Evolutionary conservation across 495 filamentous ascomycete genomes (phyloP).

Genomic region (Neurospora sp.): DNA sequence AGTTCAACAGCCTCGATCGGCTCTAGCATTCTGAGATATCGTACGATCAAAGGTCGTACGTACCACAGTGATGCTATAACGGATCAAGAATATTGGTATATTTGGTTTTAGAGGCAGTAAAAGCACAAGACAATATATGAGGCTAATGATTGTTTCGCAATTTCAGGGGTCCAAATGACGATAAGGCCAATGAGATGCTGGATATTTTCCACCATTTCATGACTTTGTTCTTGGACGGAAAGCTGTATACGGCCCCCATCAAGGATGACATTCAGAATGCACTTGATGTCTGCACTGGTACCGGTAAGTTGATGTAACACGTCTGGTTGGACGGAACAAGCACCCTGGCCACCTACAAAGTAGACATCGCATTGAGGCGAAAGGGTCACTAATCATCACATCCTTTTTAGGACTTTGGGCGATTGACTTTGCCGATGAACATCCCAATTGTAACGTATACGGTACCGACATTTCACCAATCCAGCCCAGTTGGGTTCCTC

Average conservation of each 20-base stretch:
- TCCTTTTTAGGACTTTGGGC: neutral
- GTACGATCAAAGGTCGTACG: slow-evolving; percentile 18
- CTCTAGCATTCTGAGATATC: slow-evolving; percentile 27
- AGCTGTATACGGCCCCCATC: slow-evolving; percentile 42
- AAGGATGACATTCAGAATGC: slow-evolving; percentile 21
- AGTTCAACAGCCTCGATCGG: slow-evolving; percentile 20
- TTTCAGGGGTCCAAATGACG: slow-evolving; percentile 23
- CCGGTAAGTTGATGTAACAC: neutral
- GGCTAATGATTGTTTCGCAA: neutral
- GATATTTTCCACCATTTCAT: slow-evolving; percentile 19
- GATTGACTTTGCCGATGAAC: slow-evolving; percentile 30
- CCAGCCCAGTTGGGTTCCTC: slow-evolving; percentile 35
- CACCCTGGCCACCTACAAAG: neutral
- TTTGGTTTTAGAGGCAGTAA: neutral
- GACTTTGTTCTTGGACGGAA: slow-evolving; percentile 36
- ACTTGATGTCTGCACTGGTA: slow-evolving; percentile 40
- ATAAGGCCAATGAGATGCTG: slow-evolving; percentile 22
- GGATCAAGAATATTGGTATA: slow-evolving; percentile 17
- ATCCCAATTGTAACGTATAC: slow-evolving; percentile 39
- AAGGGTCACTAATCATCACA: neutral
- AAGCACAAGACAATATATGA: neutral
- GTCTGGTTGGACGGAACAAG: neutral
- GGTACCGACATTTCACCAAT: slow-evolving; percentile 53
- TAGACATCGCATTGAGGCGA: neutral
- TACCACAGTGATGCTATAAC: slow-evolving; percentile 17